Percentiles rank a stretch among this genome's conserved stretches.
Evolutionary conservation across 768 basidiomycete species (phyloP).

Genomic region (Kwoniella botswanensis): DNA sequence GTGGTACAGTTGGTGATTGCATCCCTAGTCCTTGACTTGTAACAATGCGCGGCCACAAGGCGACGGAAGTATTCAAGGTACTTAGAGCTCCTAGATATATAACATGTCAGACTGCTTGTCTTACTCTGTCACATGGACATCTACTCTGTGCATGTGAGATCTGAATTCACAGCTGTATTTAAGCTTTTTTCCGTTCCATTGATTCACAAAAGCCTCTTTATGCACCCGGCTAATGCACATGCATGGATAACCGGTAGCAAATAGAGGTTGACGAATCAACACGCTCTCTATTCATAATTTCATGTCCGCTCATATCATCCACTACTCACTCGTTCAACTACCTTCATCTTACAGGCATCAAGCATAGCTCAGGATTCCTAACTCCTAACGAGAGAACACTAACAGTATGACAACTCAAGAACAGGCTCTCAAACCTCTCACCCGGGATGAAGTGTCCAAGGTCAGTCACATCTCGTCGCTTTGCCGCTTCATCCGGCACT

Average conservation of each 20-base stretch:
- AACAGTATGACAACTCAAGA: constrained; percentile 51
- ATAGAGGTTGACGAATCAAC: constrained; percentile 24
- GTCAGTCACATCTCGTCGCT: constrained; percentile 58
- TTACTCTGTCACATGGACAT: too few species aligned
- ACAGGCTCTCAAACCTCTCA: constrained; percentile 60
- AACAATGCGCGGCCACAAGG: too few species aligned
- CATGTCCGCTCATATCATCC: neutral
- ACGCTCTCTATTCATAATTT: constrained; percentile 18
- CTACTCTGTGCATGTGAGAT: too few species aligned
- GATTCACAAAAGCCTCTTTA: constrained; percentile 4
- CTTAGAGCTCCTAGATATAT: too few species aligned
- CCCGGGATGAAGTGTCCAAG: constrained; percentile 74
- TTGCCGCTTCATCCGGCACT: neutral
- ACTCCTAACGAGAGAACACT: too few species aligned
- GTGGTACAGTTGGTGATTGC: too few species aligned
- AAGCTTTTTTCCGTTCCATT: too few species aligned
- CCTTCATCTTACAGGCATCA: neutral
- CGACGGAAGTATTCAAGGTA: too few species aligned
- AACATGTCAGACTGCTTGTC: too few species aligned
- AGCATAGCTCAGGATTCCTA: too few species aligned
- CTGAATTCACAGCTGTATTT: neutral
- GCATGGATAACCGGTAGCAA: constrained; percentile 8
- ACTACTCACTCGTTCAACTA: neutral
- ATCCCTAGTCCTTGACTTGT: too few species aligned
- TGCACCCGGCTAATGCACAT: neutral